These are phyloP conservation scores for Pseudogymnoascus sp. DNA, from an alignment of 2,329 filamentous ascomycete genomes.

Conservation along the genomic window DNA sequence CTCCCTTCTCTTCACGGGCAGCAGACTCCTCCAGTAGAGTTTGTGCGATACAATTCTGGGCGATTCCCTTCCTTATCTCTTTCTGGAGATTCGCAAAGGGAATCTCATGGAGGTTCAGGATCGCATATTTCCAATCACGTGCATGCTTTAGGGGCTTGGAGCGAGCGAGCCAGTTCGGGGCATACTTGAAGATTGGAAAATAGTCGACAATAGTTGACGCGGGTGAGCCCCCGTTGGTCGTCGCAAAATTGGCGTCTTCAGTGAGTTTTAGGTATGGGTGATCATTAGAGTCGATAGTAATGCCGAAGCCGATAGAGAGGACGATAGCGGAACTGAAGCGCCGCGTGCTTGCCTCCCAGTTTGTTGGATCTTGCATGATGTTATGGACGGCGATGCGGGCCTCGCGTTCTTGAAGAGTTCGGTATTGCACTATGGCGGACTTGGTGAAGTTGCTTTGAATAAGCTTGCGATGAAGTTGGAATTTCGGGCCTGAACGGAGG, in stretches of 20 bases:
- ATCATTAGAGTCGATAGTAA: conserved; percentile 29
- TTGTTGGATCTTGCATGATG: conserved; percentile 25
- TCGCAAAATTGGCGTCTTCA: conserved; percentile 22
- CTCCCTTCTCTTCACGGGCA: not conserved
- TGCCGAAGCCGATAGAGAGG: conserved; percentile 36
- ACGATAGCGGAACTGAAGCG: conserved; percentile 35
- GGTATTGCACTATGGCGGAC: conserved; percentile 29
- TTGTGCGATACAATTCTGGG: not conserved
- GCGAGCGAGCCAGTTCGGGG: conserved; percentile 32
- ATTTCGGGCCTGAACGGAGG: conserved; percentile 34
- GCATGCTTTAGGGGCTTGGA: conserved; percentile 23
- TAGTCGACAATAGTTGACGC: conserved; percentile 37
- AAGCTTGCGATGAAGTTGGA: conserved; percentile 36
- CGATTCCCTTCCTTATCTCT: conserved; percentile 4
- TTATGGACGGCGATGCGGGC: conserved; percentile 25
- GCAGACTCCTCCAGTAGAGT: not conserved
- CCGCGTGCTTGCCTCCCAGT: conserved; percentile 30
- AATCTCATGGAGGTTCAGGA: conserved; percentile 35
- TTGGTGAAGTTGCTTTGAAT: conserved; percentile 37
- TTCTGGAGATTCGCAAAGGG: conserved; percentile 28
- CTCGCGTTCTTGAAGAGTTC: conserved; percentile 28
- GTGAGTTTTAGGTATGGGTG: conserved; percentile 36
- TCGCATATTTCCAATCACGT: conserved; percentile 24
- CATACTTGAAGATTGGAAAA: conserved; percentile 36
- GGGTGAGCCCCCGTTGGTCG: conserved; percentile 23